Percentiles rank a stretch among this genome's conserved stretches.
Evolutionary conservation across 1,284 basidiomycete genomes (phyloP).

Genomic region (Marasmius oreades): DNA sequence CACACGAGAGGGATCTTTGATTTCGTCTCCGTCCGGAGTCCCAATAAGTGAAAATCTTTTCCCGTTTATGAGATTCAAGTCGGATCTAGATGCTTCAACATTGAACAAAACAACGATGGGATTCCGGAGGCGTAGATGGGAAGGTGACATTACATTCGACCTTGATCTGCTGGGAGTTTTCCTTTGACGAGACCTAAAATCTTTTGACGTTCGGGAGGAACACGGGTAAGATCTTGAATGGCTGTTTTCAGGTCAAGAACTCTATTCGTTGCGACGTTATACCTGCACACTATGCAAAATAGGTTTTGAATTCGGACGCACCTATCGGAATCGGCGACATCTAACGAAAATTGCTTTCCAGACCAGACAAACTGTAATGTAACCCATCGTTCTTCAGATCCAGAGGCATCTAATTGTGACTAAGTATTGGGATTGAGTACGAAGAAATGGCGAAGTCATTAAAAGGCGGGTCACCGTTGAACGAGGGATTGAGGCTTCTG

Average conservation of each 20-base stretch:
- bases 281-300: slow-evolving; percentile 1
- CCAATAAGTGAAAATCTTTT: slow-evolving; percentile 82
- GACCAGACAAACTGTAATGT: slow-evolving; percentile 65
- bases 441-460: not conserved
- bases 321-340: slow-evolving; percentile 74
- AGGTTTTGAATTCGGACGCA: slow-evolving; percentile 22
- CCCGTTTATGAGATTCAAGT: slow-evolving; percentile 53
- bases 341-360: slow-evolving; percentile 52
- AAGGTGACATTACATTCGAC: slow-evolving; percentile 47
- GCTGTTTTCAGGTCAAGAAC: slow-evolving; percentile 66
- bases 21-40: slow-evolving; percentile 78
- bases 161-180: slow-evolving; percentile 76
- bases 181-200: slow-evolving; percentile 84
- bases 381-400: slow-evolving; percentile 44
- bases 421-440: not conserved
- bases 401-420: slow-evolving; percentile 11
- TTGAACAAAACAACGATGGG: slow-evolving; percentile 6
- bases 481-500: slow-evolving; percentile 6
- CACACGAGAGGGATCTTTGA: slow-evolving; percentile 68
- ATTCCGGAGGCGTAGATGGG: slow-evolving; percentile 5
- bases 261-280: slow-evolving; percentile 30
- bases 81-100: slow-evolving; percentile 50
- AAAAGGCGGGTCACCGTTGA: not conserved
- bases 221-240: slow-evolving; percentile 70
- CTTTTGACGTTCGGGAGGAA: slow-evolving; percentile 87